Base-by-base conservation (phyloP, 2,329 filamentous ascomycete genomes). In the Thielaviopsis ethacetica region DNA sequence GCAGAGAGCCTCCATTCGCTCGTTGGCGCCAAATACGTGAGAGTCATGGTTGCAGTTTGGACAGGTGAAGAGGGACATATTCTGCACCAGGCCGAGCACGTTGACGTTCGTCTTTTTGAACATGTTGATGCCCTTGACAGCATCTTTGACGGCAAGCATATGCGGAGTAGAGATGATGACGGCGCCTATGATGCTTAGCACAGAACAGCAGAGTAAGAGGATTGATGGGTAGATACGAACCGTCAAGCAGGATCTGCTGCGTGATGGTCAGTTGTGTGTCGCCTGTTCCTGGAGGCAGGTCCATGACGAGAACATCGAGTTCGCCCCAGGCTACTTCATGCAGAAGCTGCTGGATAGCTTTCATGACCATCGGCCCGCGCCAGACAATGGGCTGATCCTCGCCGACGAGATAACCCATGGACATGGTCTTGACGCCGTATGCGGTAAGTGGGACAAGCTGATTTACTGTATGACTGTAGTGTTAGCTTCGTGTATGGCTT, bases 371-470 rank as follows among this genome's bases (percentile, higher is more conserved):
- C 2, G 95, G 79, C 0, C 93, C 93, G 56, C 93, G 83, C 93
- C 93, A 98, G 34, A 93, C 91, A 17, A 98, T 86, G 0, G 91
- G 88, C 5, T 88, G 86, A 12, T 83, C 79, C 63, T 89, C 84
- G 21, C 81, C 81, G 1, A 95, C 83, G 0, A 98, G 78, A 64
- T 95, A 97, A 55, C 93, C 93, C 88, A 98, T 97, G 0, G 91
- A 96, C 93, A 98, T 98, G 58, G 90, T 94, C 71, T 94, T 94
- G 59, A 98, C 80, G 49, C 93, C 93, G 73, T 97, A 97, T 68
- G 95, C 95, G 22, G 87, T 90, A 24, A 98, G 73, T 0, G 93
- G 93, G 1, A 97, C 67, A 3, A 98, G 78, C 66, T 90, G 84
- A 66, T 91, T 90, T 65, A 86, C 82, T 88, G 62, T 17, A 9